Evolutionary conservation across 345 rosid species (phyloP).

Genomic region (Gossypium rotundifolium): DNA sequence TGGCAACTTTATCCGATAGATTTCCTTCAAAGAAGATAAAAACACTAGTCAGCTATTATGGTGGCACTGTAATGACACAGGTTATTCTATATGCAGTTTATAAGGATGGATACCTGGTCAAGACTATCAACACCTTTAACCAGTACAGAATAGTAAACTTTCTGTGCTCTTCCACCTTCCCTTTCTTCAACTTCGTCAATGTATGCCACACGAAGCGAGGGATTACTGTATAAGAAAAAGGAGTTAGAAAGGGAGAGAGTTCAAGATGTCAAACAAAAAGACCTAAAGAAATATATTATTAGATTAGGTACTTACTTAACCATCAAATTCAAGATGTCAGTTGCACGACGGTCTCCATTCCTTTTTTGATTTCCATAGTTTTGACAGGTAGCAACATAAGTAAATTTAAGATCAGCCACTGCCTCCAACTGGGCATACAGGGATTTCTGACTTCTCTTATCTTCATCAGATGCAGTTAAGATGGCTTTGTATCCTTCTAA

Average conservation of each 20-base stretch:
- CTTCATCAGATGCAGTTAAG: constrained; percentile 75
- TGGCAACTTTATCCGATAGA: constrained; percentile 86
- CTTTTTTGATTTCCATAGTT: constrained; percentile 89
- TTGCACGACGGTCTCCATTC: constrained; percentile 89
- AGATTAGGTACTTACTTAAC: constrained; percentile 68
- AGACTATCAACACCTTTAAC: constrained; percentile 82
- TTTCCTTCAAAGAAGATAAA: constrained; percentile 52
- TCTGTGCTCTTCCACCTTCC: constrained; percentile 60
- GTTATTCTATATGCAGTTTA: constrained; percentile 11
- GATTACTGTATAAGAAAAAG: constrained; percentile 51
- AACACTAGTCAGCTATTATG: constrained; percentile 16
- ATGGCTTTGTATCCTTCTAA: constrained; percentile 92
- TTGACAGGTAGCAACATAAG: constrained; percentile 96
- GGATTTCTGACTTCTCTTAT: constrained; percentile 86
- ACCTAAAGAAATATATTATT: constrained; percentile 2
- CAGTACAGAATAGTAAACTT: constrained; percentile 86
- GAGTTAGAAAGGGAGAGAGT: constrained; percentile 11
- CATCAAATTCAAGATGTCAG: constrained; percentile 93
- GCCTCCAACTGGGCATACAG: constrained; percentile 82
- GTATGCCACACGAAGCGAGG: constrained; percentile 92
- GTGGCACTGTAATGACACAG: neutral
- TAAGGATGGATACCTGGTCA: constrained; percentile 65
- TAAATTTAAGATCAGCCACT: constrained; percentile 91
- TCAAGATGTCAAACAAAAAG: neutral
- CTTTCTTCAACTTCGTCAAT: constrained; percentile 96